Conservation (phyloP, 2,329 filamentous ascomycete genomes). For the Cladosporium sp. region DNA sequence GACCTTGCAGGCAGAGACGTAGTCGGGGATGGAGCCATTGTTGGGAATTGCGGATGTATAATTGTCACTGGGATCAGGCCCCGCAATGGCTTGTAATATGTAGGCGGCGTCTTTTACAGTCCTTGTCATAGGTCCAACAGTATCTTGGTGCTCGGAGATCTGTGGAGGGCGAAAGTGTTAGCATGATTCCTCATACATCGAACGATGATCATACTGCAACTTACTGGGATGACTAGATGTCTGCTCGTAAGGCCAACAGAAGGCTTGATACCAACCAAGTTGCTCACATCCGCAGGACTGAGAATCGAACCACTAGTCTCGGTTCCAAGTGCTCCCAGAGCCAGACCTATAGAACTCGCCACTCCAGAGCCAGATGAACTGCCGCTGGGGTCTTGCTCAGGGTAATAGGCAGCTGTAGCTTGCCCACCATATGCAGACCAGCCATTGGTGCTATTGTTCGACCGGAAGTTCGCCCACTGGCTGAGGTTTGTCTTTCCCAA, state of each 20-base stretch:
- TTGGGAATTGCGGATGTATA: constrained; percentile 62
- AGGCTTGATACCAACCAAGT: constrained; percentile 67
- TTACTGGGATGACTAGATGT: constrained; percentile 60
- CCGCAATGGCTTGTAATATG: constrained; percentile 60
- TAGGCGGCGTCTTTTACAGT: constrained; percentile 61
- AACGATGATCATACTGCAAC: neutral
- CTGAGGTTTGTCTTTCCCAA: constrained; percentile 66
- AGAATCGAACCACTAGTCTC: constrained; percentile 66
- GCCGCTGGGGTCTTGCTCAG: constrained; percentile 61
- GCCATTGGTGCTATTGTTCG: constrained; percentile 58
- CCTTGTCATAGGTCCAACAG: constrained; percentile 58
- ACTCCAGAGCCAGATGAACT: constrained; percentile 65
- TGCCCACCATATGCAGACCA: constrained; percentile 68
- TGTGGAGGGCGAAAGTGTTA: neutral
- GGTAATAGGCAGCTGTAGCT: constrained; percentile 61
- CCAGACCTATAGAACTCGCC: constrained; percentile 59
- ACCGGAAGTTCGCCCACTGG: constrained; percentile 66
- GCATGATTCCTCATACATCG: constrained; percentile 58
- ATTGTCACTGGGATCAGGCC: constrained; percentile 55
- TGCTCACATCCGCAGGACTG: constrained; percentile 56
- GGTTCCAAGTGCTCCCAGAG: constrained; percentile 60
- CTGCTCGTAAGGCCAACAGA: constrained; percentile 65
- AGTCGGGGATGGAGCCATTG: constrained; percentile 58
- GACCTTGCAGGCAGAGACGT: constrained; percentile 49
- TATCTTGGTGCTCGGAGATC: constrained; percentile 59